Conservation (phyloP, 2,329 filamentous ascomycete genomes). For the Aspergillus awamori region DNA sequence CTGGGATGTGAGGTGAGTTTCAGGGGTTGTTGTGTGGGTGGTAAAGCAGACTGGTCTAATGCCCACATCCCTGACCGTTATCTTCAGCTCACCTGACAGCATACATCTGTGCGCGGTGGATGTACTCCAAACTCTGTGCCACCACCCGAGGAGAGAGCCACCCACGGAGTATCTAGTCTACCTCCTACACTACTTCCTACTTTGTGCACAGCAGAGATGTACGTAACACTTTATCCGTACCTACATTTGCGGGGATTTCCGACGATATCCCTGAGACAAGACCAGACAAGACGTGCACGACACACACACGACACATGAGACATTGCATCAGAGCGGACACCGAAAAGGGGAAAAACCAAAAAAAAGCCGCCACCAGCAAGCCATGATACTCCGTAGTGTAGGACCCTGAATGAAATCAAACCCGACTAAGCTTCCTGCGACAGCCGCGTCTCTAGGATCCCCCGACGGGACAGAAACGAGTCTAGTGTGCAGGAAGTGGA, state of each 20-base stretch:
- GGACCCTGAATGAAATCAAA: slow-evolving; percentile 6
- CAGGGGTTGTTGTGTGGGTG: too few relatives aligned
- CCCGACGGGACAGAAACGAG: background rate
- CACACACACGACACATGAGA: too few relatives aligned
- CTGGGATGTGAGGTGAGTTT: too few relatives aligned
- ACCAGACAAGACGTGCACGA: too few relatives aligned
- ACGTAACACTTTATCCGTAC: background rate
- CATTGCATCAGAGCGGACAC: too few relatives aligned
- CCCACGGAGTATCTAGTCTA: too few relatives aligned
- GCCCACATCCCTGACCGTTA: background rate
- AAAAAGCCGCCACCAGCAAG: background rate
- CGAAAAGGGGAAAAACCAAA: too few relatives aligned
- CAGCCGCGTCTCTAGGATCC: background rate
- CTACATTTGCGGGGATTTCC: too few relatives aligned
- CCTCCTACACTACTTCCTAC: background rate
- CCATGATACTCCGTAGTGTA: background rate
- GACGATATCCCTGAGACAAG: too few relatives aligned
- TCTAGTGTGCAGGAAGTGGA: slow-evolving; percentile 10
- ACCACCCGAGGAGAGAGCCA: background rate
- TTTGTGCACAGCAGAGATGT: background rate
- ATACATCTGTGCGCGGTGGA: background rate
- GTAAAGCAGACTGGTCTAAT: background rate
- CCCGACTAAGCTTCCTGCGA: slow-evolving; percentile 11
- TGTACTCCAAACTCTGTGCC: background rate
- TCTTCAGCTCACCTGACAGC: background rate